Evolutionary conservation across 2,329 filamentous ascomycete genomes (phyloP), one percentile per base, ranked within the genome.

Genomic region (Fusarium metavorans): DNA sequence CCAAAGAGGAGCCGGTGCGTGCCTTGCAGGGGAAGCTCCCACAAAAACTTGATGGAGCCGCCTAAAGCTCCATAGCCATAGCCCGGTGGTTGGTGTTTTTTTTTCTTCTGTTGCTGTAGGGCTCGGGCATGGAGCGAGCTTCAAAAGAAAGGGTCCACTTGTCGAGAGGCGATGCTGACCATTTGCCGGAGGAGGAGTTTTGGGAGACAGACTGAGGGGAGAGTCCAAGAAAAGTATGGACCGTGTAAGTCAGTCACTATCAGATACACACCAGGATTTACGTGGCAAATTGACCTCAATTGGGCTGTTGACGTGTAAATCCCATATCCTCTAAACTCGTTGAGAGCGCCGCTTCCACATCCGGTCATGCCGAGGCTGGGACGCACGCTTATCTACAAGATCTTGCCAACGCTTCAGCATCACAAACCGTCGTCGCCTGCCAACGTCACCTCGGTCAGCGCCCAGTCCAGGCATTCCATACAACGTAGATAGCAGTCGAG

Each of bases 1-100:
- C 67, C 56, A 68, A 37, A 20, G 70, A 66, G 72, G 50, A 72
- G 68, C 68, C 52, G 57, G 58, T 68, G 66, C 68, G 67, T 73
- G 67, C 69, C 72, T 73, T 76, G 73, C 73, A 75, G 73, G 73
- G 73, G 70, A 14, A 75, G 64, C 70, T 71, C 62, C 67, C 71
- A 68, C 54, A 60, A 61, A 30, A 52, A 61, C 16, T 18, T 48
- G 45, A 48, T 45, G 64, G 71, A 73, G 67, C 71, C 63, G 71
- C 71, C 59, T 71, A 13, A 39, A 30, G 39, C 43, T 35, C 14
- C 52, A 52, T 63, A 71, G 59, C 9, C 52, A 48, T 63, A 71
- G 66, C 66, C 64, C 16, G 68, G 60, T 65, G 64, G 70, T 54
- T 72, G 70, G 61, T 35, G 30, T 20, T 34, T 43, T 43, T 64